Evolutionary conservation across 129 eudicot genomes (phyloP), one percentile per base, ranked within the genome.

Genomic region (Tagetes patula): DNA sequence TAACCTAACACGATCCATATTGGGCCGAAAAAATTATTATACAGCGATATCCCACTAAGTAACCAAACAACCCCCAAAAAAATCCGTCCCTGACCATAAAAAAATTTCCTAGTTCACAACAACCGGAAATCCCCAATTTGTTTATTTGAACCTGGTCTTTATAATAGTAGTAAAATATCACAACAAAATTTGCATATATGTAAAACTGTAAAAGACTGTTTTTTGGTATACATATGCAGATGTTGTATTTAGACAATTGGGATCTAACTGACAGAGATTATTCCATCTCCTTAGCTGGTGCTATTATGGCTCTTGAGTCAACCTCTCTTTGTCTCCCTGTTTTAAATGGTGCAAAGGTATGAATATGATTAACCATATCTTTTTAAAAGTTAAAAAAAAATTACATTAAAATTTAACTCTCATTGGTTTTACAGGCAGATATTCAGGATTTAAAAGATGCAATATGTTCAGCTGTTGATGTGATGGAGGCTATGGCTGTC

Each of bases 381-480:
- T 58, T 72, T 39, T 32, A 0, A 34, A 47, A 4, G 12, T 1
- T 34, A 37, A 10, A 27, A 8, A 55, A 31, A 3, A 36, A 6
- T 6, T 43, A 43, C 2, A 34, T 33, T 5, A 46, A 11, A 12
- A 3, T 58, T 8, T 52, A 5, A 65, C 33, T 31, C 20, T 76
- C 40, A 11, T 58, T 77, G 62, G 11, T 54, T 14, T n/a, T 79
- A 61, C 88, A 95, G 99, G 93, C 85, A 40, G 89, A 90, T 75
- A 74, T 83, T 71, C 85, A 70, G 50, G 63, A 83, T 58, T 65
- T 94, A 45, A 80, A 84, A 71, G 89, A 86, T 67, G 89, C 99
- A 30, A 77, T 94, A 47, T 61, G 73, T 67, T 88, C 97, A 63
- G 96, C 99, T 37, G 82, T 82, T 77, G 96, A 90, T 76, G 86